These are phyloP conservation scores for Fusarium globosum DNA, from an alignment of 2,329 filamentous ascomycete species.

Conservation along the genomic window DNA sequence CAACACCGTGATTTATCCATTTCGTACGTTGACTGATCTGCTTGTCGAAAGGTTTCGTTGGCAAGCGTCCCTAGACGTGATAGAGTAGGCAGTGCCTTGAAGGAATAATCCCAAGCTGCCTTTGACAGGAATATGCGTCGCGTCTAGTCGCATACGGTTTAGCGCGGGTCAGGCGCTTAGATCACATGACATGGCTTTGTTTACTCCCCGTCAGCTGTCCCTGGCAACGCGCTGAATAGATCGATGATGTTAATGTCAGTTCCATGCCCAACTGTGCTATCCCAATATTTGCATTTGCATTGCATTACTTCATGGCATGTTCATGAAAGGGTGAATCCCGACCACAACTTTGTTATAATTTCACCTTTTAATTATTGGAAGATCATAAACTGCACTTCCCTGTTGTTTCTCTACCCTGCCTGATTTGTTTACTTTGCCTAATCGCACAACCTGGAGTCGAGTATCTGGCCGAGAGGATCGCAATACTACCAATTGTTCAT, in stretches of 20 bases:
- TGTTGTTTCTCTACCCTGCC: slow-evolving; percentile 6
- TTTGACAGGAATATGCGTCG: slow-evolving; percentile 17
- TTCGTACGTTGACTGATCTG: background rate
- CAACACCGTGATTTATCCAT: background rate
- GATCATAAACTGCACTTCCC: background rate
- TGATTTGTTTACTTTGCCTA: slow-evolving; percentile 43
- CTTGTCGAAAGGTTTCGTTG: background rate
- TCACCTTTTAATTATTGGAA: slow-evolving; percentile 18
- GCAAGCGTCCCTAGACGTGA: slow-evolving; percentile 17
- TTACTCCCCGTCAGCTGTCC: slow-evolving; percentile 42
- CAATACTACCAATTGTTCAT: slow-evolving; percentile 44
- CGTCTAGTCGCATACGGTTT: slow-evolving; percentile 27
- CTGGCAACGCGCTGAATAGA: slow-evolving; percentile 43
- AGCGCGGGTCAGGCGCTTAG: background rate
- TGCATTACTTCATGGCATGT: slow-evolving; percentile 43
- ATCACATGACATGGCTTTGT: slow-evolving; percentile 45
- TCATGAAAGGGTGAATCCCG: slow-evolving; percentile 40
- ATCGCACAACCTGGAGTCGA: slow-evolving; percentile 20
- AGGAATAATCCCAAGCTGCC: slow-evolving; percentile 1
- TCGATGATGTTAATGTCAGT: slow-evolving; percentile 36
- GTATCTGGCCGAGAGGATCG: slow-evolving; percentile 20
- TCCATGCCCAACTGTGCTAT: slow-evolving; percentile 22
- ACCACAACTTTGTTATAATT: slow-evolving; percentile 42
- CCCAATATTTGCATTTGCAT: slow-evolving; percentile 37
- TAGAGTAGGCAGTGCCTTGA: background rate